These are phyloP conservation scores for Corchorus olitorius DNA, from an alignment of 345 rosid genomes.

Conservation along the genomic window DNA sequence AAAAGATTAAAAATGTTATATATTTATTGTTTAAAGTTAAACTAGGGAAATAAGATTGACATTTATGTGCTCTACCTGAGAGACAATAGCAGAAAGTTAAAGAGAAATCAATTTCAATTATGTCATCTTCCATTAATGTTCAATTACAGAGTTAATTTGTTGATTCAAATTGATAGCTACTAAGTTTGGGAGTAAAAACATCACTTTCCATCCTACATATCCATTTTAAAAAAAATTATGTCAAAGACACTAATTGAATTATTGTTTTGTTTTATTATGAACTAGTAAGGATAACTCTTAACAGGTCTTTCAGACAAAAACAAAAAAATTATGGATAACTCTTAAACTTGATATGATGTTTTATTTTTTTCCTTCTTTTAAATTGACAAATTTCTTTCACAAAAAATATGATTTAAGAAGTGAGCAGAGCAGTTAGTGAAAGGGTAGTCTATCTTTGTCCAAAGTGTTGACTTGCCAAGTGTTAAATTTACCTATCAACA, in stretches of 20 bases:
- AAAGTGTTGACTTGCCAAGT: not conserved
- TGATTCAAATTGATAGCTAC: not conserved
- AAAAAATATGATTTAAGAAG: conserved; percentile 5
- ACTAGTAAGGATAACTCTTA: not conserved
- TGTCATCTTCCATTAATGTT: not conserved
- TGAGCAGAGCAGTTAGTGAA: conserved; percentile 1
- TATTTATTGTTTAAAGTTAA: not conserved
- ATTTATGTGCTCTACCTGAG: conserved; percentile 13
- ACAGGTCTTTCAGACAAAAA: not conserved
- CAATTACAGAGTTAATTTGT: not conserved
- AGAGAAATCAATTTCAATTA: not conserved
- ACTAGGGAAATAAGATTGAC: not conserved
- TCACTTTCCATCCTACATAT: not conserved
- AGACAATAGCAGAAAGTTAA: not conserved
- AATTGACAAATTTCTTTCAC: not conserved
- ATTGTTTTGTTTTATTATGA: not conserved
- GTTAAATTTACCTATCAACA: not conserved
- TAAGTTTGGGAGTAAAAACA: not conserved
- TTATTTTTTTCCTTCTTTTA: not conserved
- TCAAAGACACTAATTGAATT: not conserved
- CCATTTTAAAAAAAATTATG: not conserved
- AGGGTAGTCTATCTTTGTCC: conserved; percentile 2
- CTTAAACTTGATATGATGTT: not conserved
- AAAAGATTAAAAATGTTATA: not conserved
- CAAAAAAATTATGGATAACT: not conserved